A percentile compares a stretch with the other conserved stretches of the same genome.
These are phyloP conservation scores for Candolleomyces eurysporus DNA, from an alignment of 768 basidiomycete species.

Conservation along the genomic window DNA sequence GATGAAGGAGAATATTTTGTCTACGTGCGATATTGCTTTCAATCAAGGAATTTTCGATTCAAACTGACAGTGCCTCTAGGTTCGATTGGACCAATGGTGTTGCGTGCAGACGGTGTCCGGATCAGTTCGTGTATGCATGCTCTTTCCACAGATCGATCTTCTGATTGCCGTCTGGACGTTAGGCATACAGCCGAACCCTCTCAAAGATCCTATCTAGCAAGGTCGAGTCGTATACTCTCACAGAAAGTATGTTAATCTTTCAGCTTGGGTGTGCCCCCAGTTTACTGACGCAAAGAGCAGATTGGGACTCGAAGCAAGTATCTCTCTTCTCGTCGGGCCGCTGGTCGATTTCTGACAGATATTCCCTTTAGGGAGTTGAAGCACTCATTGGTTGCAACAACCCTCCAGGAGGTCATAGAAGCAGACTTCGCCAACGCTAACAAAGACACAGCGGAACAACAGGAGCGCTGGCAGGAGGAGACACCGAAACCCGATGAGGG, in stretches of 20 bases:
- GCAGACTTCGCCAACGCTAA: background rate
- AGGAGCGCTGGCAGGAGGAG: too few relatives aligned
- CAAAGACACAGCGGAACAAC: too few relatives aligned
- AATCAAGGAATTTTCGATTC: background rate
- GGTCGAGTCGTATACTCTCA: background rate
- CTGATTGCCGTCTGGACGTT: too few relatives aligned
- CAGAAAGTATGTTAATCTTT: background rate
- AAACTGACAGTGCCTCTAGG: too few relatives aligned
- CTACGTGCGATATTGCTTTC: constrained; percentile 23
- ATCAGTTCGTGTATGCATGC: too few relatives aligned
- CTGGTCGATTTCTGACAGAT: background rate
- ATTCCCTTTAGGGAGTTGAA: background rate
- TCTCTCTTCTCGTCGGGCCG: background rate
- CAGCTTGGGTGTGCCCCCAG: background rate
- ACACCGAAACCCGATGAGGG: too few relatives aligned
- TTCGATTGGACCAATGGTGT: too few relatives aligned
- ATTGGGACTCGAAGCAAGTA: background rate
- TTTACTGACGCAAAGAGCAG: background rate
- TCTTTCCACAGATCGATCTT: too few relatives aligned
- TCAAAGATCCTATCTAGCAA: background rate
- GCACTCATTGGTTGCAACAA: background rate
- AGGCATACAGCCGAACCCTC: background rate
- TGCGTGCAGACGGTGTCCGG: too few relatives aligned
- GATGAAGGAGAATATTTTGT: constrained; percentile 37
- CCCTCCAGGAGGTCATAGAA: background rate